Evolutionary conservation across 129 eudicot genomes (phyloP), one percentile per base, ranked within the genome.

Genomic region (Artemisia tridentata): DNA sequence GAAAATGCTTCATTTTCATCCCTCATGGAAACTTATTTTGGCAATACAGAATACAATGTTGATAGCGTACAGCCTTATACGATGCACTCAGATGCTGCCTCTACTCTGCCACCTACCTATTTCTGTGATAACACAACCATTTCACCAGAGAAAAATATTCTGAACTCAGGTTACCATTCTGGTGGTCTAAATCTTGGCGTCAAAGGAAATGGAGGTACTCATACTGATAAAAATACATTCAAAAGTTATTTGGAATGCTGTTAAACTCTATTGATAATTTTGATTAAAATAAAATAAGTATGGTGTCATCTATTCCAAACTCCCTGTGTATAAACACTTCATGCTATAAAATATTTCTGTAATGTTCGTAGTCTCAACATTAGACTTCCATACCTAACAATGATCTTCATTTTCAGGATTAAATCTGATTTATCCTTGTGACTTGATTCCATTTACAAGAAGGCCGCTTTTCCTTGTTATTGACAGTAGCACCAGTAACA

Each of bases 371-470:
- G 45, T 14, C 53, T 18, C 43, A 34, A 53, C 45, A 38, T 38
- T 38, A 3, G 16, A 45, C 31, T 19, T 69, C 13, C 4, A 45
- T 51, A 23, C 57, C 61, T 72, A 65, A 68, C 47, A 58, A 25
- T 41, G 48, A 21, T 81, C 19, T 63, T 79, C n/a, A 21, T 73
- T 38, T 82, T 75, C 96, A 93, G 99, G 99, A 67, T 72, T 80
- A 45, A 85, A 89, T 84, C 80, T 84, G 82, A 80, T 87, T 43
- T 89, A 89, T 73, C 99, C 99, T 52, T 87, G 88, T 80, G 99
- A 93, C 72, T 74, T 93, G 69, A 63, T 90, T 79, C 99, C 99
- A 78, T 93, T 93, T 75, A 90, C 95, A 34, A 85, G 99, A 82
- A 87, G 88, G 75, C 99, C 99, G 29, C 84, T 93, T 49, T 89